A percentile compares a stretch with the other conserved stretches of the same genome.
Conservation (phyloP, 2,329 filamentous ascomycete species). For the Fusarium robinianum region DNA sequence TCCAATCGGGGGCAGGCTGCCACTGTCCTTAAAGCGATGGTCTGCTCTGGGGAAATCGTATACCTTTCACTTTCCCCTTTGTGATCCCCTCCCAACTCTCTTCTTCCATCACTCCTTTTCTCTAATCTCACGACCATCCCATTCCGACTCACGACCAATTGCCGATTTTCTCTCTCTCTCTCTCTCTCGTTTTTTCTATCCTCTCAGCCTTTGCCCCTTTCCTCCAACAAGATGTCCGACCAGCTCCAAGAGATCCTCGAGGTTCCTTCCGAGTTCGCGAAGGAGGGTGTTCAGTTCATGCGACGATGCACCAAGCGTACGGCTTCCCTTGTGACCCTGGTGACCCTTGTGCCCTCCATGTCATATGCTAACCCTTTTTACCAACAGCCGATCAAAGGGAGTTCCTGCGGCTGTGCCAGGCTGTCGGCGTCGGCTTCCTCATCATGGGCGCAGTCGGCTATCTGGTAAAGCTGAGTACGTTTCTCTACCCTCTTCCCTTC, state of each 20-base stretch:
- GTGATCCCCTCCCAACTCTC: too few species aligned
- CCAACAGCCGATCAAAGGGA: conserved; percentile 48
- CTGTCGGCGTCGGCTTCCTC: conserved; percentile 70
- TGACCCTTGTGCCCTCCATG: too few species aligned
- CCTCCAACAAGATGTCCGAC: conserved; percentile 68
- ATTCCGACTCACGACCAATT: too few species aligned
- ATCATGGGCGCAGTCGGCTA: conserved; percentile 74
- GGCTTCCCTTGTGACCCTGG: conserved; percentile 30
- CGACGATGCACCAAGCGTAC: conserved; percentile 65
- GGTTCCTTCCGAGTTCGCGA: conserved; percentile 67
- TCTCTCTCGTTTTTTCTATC: conserved; percentile 4
- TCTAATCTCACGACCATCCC: not conserved
- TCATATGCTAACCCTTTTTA: conserved; percentile 4
- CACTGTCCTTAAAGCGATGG: conserved; percentile 27
- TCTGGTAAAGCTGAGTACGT: conserved; percentile 69
- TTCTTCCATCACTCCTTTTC: not conserved
- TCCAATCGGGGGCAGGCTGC: conserved; percentile 12
- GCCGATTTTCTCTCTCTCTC: too few species aligned
- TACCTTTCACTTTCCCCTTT: conserved; percentile 24
- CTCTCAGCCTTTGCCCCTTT: too few species aligned
- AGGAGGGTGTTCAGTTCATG: conserved; percentile 64
- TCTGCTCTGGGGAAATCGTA: conserved; percentile 21
- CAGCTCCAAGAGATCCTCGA: conserved; percentile 73
- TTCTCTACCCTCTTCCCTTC: not conserved
- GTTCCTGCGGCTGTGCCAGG: conserved; percentile 55